Conservation (phyloP, 805 yeast genomes). For the Diddensiella transvaalensis region DNA sequence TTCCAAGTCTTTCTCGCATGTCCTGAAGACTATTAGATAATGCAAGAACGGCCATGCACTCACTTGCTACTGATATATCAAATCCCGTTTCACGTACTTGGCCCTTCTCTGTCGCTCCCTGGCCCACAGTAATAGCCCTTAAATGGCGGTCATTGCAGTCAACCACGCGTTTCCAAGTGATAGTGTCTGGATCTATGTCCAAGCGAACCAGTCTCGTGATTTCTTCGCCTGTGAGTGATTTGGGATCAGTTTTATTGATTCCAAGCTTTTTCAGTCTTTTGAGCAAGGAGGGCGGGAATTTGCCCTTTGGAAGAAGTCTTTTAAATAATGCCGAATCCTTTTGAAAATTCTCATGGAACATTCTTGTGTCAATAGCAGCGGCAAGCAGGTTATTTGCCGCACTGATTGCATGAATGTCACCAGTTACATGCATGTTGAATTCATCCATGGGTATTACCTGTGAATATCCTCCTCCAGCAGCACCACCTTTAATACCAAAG, state of each 20-base stretch:
- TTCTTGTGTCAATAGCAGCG: conserved; percentile 95
- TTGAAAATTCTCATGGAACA: conserved; percentile 90
- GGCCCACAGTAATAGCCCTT: conserved; percentile 84
- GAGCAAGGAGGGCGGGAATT: conserved; percentile 73
- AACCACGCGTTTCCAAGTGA: conserved; percentile 89
- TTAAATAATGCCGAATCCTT: conserved; percentile 74
- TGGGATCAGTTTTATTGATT: conserved; percentile 70
- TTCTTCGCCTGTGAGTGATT: conserved; percentile 74
- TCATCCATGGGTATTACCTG: conserved; percentile 99
- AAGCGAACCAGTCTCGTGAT: conserved; percentile 70
- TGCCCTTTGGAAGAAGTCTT: conserved; percentile 82
- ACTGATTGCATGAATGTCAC: conserved; percentile 95
- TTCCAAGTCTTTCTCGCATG: conserved; percentile 82
- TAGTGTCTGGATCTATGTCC: conserved; percentile 83
- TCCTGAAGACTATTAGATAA: conserved; percentile 72
- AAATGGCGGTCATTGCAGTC: conserved; percentile 92
- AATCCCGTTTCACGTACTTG: conserved; percentile 83
- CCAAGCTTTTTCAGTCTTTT: conserved; percentile 76
- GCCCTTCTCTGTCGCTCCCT: conserved; percentile 91
- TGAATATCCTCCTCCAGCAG: conserved; percentile 98
- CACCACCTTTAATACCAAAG: conserved; percentile 98
- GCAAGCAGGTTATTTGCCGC: conserved; percentile 92
- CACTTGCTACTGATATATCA: conserved; percentile 95
- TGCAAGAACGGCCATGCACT: conserved; percentile 94
- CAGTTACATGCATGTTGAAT: conserved; percentile 95